Percentiles rank a stretch among this genome's conserved stretches.
These are phyloP conservation scores for Plasmodium vinckei DNA, from an alignment of 169 alveolate genomes.

Conservation along the genomic window DNA sequence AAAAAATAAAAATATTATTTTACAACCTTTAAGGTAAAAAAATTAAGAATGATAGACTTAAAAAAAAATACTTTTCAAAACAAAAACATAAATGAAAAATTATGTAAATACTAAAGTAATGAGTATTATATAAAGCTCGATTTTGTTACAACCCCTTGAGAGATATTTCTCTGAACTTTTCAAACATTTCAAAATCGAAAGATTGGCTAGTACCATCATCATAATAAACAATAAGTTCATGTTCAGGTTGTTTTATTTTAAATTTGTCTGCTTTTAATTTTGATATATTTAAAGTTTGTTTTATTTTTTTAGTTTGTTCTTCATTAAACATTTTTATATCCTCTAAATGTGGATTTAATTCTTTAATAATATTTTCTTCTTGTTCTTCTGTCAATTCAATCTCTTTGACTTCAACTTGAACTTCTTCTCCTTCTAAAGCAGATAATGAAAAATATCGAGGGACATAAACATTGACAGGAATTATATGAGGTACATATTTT, in stretches of 20 bases:
- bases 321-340: slow-evolving; percentile 54
- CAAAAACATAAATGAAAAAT: too few relatives aligned
- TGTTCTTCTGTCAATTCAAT: slow-evolving; percentile 36
- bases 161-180: neutral
- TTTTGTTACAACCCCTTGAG: neutral
- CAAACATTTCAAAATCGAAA: slow-evolving; percentile 26
- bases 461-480: slow-evolving; percentile 66
- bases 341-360: slow-evolving; percentile 51
- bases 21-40: too few relatives aligned
- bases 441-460: slow-evolving; percentile 64
- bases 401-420: neutral
- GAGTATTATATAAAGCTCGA: too few relatives aligned
- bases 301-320: slow-evolving; percentile 24
- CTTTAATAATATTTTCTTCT: slow-evolving; percentile 35
- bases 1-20: too few relatives aligned
- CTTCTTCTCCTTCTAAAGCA: slow-evolving; percentile 34
- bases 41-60: too few relatives aligned
- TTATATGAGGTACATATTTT: slow-evolving; percentile 51
- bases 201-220: slow-evolving; percentile 6
- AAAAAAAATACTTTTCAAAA: too few relatives aligned
- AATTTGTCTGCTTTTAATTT: slow-evolving; percentile 25
- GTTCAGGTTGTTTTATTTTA: slow-evolving; percentile 39
- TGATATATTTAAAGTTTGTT: slow-evolving; percentile 26
- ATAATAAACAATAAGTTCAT: slow-evolving; percentile 34
- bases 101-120: too few relatives aligned